A percentile compares a stretch with the other conserved stretches of the same genome.
Evolutionary conservation across 306 rosid genomes (phyloP).

Genomic region (Sesbania bispinosa): DNA sequence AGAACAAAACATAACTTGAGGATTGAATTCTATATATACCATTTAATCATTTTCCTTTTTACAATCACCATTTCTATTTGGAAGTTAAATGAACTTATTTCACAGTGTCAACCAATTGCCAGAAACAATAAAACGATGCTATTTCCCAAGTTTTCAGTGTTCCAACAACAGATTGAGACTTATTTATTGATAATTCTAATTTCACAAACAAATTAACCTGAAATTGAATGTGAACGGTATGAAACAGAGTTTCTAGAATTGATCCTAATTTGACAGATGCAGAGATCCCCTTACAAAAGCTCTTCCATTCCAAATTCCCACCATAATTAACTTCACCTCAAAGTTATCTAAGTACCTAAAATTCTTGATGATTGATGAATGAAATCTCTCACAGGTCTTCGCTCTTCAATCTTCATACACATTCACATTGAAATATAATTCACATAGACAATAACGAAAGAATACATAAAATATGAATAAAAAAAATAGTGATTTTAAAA

Average conservation of each 20-base stretch:
- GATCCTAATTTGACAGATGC: neutral
- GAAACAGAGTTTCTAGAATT: neutral
- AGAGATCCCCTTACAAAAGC: neutral
- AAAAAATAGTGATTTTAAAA: neutral
- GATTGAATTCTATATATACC: neutral
- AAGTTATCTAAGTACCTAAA: neutral
- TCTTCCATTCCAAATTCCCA: neutral
- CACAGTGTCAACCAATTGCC: neutral
- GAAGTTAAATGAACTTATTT: neutral
- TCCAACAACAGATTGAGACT: neutral
- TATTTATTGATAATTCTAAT: conserved; percentile 11
- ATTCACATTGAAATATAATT: neutral
- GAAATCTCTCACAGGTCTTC: neutral
- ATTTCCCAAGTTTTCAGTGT: neutral
- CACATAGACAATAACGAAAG: neutral
- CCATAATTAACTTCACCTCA: neutral
- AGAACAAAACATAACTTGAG: neutral
- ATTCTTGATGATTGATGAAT: neutral
- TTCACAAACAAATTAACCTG: neutral
- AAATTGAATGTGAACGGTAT: neutral
- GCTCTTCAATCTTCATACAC: neutral
- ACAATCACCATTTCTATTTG: neutral
- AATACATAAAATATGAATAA: neutral
- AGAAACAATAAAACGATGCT: neutral
- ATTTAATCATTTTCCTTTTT: conserved; percentile 2